Percentiles rank a stretch among this genome's conserved stretches.
phyloP scores from a whole-genome alignment of 345 rosid species.

The Gossypium ekmanianum region DNA sequence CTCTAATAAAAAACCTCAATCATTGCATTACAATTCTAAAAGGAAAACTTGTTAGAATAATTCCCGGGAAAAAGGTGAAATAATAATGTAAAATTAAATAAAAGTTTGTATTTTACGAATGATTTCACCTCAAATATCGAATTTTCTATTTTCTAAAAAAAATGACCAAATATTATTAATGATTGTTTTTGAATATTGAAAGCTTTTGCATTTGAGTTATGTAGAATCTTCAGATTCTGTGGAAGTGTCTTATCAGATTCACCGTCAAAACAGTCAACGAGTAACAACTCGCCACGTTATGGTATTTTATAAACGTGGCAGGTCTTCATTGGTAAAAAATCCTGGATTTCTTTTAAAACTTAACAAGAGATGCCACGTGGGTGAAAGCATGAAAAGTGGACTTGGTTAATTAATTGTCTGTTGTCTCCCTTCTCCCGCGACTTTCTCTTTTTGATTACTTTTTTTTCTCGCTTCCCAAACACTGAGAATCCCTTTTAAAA shows the following conservation, averaged over 20 bases:
- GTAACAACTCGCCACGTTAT: background rate
- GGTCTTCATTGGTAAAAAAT: background rate
- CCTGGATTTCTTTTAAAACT: background rate
- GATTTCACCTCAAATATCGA: background rate
- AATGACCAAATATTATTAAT: too few relatives aligned
- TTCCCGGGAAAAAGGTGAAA: background rate
- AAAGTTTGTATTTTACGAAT: background rate
- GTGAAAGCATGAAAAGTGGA: too few relatives aligned
- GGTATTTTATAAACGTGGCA: background rate
- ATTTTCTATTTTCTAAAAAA: background rate
- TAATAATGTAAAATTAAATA: background rate
- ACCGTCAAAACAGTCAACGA: background rate
- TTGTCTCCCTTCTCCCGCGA: background rate
- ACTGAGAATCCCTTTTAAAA: background rate
- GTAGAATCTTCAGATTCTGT: background rate
- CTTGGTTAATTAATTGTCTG: too few relatives aligned
- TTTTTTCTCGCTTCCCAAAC: slow-evolving; percentile 8
- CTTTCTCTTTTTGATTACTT: background rate
- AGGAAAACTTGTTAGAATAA: too few relatives aligned
- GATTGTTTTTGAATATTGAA: background rate
- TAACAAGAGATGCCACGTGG: background rate
- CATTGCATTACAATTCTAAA: too few relatives aligned
- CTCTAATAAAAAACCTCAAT: too few relatives aligned
- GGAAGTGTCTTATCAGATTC: background rate
- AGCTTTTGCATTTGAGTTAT: background rate